Evolutionary conservation across 2,329 filamentous ascomycete genomes (phyloP).

Genomic region (Bipolaris sorokiniana): DNA sequence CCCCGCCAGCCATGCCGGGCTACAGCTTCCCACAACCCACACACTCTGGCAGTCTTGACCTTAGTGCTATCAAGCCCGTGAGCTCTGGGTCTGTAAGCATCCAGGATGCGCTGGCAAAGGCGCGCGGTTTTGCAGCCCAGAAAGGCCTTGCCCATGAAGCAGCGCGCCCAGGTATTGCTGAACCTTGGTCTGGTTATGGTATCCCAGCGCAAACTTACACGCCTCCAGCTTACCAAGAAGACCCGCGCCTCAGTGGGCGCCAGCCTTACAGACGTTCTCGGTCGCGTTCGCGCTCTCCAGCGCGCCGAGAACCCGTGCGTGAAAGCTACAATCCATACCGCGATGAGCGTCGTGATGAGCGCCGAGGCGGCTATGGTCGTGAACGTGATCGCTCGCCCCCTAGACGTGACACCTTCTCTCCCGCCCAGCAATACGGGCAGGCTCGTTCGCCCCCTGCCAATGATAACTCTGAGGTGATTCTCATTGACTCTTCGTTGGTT

Average conservation of each 20-base stretch:
- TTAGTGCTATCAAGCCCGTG: conserved; percentile 79
- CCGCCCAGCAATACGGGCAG: conserved; percentile 61
- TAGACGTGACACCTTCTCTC: conserved; percentile 66
- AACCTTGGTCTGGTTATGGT: conserved; percentile 50
- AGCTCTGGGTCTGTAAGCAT: conserved; percentile 84
- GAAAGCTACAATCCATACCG: conserved; percentile 83
- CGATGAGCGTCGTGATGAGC: conserved; percentile 79
- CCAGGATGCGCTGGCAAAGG: conserved; percentile 82
- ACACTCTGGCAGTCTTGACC: conserved; percentile 76
- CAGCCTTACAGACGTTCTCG: conserved; percentile 69
- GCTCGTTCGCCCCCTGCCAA: conserved; percentile 66
- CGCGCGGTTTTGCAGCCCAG: conserved; percentile 79
- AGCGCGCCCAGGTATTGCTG: conserved; percentile 51
- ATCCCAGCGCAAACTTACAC: conserved; percentile 41
- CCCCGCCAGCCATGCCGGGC: conserved; percentile 51
- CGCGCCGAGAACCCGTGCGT: conserved; percentile 71
- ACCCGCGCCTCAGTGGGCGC: conserved; percentile 59
- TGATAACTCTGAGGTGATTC: conserved; percentile 80
- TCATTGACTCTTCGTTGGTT: conserved; percentile 85
- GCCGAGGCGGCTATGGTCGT: conserved; percentile 64
- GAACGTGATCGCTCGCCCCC: conserved; percentile 76
- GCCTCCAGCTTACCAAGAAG: conserved; percentile 50
- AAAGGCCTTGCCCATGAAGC: conserved; percentile 68
- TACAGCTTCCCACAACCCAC: conserved; percentile 70
- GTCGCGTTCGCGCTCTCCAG: conserved; percentile 66